Evolutionary conservation across 371 early-diverging fungal genomes (phyloP), one percentile per base, ranked within the genome.

Genomic region (Zancudomyces culisetae): DNA sequence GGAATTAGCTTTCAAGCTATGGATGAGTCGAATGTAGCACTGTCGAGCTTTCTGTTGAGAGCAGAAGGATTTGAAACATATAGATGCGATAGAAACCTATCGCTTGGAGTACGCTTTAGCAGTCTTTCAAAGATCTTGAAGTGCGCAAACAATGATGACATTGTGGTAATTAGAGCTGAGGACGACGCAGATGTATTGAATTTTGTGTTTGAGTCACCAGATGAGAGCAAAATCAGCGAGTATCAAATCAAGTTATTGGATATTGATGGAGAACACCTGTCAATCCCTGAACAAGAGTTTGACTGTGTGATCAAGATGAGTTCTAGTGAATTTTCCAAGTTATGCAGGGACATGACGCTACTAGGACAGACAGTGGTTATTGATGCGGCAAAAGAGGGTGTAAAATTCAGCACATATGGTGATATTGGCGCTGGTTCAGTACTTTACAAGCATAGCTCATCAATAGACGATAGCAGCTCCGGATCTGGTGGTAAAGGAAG

Each of bases 1-100:
- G 98, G 98, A 57, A 86, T 98, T 55, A 77, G 85, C 27, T 77
- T 98, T n/a, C 98, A 98, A 74, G 92, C 95, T 49, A 98, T 98
- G 96, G 98, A 98, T 72, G 87, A 82, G 74, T 83, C 93, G 39
- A 96, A 98, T 70, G 92, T 98, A 18, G 93, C 95, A 21, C 77
- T 98, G 50, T 91, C 91, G 8, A 75, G 91, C 26, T 77, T 96
- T 55, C 69, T 90, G 57, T 72, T 97, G 43, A 79, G 88, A 51
- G 69, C 81, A 35, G 81, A 85, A 46, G 91, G 87, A 18, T 98
- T 98, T 66, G 87, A 90, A 58, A 87, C 88, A 55, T 98, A 84
- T 76, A 82, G 98, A 55, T 91, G 90, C 68, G 94, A 97, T 71
- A 80, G 91, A 60, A 82, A 82, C 68, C 69, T 92, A 48, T 79